Conservation (phyloP, 2,329 filamentous ascomycete species). For the Cercospora sp. region DNA sequence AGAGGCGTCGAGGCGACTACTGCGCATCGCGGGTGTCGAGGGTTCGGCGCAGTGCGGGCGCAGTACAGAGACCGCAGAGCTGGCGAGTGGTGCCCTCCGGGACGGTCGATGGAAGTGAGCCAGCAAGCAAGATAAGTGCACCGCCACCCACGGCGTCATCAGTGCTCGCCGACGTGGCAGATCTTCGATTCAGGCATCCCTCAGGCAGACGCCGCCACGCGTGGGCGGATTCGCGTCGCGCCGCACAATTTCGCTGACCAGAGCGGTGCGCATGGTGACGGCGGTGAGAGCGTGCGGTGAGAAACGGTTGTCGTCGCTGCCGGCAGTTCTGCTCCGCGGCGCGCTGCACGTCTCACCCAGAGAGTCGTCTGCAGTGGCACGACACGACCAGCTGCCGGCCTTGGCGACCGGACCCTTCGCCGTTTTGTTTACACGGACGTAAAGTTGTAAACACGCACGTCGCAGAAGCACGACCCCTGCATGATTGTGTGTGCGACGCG, state of each 20-base stretch:
- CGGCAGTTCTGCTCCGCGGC: neutral
- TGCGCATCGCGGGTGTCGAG: constrained; percentile 3
- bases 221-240: neutral
- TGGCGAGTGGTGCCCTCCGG: neutral
- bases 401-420: neutral
- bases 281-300: neutral
- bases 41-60: neutral
- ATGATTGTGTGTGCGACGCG: constrained; percentile 9
- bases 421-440: neutral
- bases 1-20: neutral
- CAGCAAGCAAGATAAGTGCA: neutral
- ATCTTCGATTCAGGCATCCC: neutral
- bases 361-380: neutral
- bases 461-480: neutral
- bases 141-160: neutral
- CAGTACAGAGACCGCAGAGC: neutral
- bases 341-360: neutral
- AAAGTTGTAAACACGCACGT: neutral
- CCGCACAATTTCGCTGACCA: neutral
- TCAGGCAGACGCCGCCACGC: neutral
- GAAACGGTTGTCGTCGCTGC: neutral
- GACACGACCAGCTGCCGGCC: neutral
- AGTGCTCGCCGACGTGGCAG: neutral
- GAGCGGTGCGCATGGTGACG: neutral
- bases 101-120: neutral